phyloP scores from a whole-genome alignment of 2,329 filamentous ascomycete genomes.

The Pestalotiopsis sp. region DNA sequence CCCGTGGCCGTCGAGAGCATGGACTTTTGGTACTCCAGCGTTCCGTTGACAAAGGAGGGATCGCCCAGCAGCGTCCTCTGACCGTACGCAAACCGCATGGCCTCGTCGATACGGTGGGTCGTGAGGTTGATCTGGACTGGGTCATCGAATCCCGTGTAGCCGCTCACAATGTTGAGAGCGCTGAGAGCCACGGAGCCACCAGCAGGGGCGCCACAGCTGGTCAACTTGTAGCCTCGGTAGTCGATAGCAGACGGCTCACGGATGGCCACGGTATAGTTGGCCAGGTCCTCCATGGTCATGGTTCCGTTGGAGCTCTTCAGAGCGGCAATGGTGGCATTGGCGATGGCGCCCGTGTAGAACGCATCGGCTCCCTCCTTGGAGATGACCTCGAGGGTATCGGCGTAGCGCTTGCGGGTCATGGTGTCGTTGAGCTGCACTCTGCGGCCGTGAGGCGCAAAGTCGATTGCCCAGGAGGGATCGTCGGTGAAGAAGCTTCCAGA shows the following conservation, averaged over 20 bases:
- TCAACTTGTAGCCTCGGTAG: slow-evolving; percentile 73
- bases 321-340: slow-evolving; percentile 53
- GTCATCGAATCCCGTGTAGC: slow-evolving; percentile 68
- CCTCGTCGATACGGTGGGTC: slow-evolving; percentile 81
- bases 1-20: slow-evolving; percentile 67
- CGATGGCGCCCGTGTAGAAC: slow-evolving; percentile 47
- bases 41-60: slow-evolving; percentile 66
- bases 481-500: slow-evolving; percentile 65
- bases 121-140: slow-evolving; percentile 58
- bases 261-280: slow-evolving; percentile 70
- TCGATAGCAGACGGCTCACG: slow-evolving; percentile 63
- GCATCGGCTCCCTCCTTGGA: slow-evolving; percentile 37
- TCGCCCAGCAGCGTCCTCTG: slow-evolving; percentile 75
- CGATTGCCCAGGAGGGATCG: slow-evolving; percentile 77
- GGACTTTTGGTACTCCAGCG: slow-evolving; percentile 63
- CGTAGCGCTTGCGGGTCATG: slow-evolving; percentile 56
- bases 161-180: slow-evolving; percentile 74
- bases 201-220: slow-evolving; percentile 69
- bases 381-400: slow-evolving; percentile 56
- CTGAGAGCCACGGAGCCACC: slow-evolving; percentile 73
- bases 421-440: slow-evolving; percentile 34
- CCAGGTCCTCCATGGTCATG: slow-evolving; percentile 81
- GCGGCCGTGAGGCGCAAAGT: slow-evolving; percentile 65
- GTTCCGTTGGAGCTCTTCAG: slow-evolving; percentile 68
- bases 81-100: slow-evolving; percentile 81